These are phyloP conservation scores for Irineochytrium annulatum DNA, from an alignment of 192 early-diverging fungal species.

Conservation along the genomic window DNA sequence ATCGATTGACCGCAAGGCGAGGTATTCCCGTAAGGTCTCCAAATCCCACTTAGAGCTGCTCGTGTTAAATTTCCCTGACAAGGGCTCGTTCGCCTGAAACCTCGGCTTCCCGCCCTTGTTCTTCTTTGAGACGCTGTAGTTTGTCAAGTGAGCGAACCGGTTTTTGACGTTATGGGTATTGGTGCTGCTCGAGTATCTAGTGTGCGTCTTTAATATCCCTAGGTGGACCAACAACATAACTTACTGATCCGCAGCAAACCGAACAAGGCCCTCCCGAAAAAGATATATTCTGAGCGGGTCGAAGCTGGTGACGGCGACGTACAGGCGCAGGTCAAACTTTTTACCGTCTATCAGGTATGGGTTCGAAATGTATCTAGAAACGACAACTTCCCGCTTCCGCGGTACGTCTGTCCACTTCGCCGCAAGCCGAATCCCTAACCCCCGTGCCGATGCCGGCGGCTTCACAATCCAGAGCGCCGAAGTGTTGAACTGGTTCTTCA, in stretches of 20 bases:
- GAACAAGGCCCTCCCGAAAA: slow-evolving; percentile 31
- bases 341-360: slow-evolving; percentile 40
- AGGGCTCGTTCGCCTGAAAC: not conserved
- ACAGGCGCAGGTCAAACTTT: slow-evolving; percentile 45
- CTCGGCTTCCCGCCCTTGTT: slow-evolving; percentile 6
- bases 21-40: slow-evolving; percentile 29
- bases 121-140: slow-evolving; percentile 42
- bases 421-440: slow-evolving; percentile 41
- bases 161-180: slow-evolving; percentile 21
- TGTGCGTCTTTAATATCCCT: not conserved
- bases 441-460: slow-evolving; percentile 47
- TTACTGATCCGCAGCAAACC: slow-evolving; percentile 40
- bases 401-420: slow-evolving; percentile 35
- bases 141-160: slow-evolving; percentile 45
- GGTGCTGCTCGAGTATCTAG: slow-evolving; percentile 12
- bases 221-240: slow-evolving; percentile 1
- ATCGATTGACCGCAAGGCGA: slow-evolving; percentile 22
- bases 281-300: slow-evolving; percentile 42
- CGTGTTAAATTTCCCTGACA: not conserved
- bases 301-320: slow-evolving; percentile 44
- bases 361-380: slow-evolving; percentile 32
- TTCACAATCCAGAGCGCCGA: slow-evolving; percentile 45
- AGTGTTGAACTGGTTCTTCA: slow-evolving; percentile 24
- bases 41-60: slow-evolving; percentile 25
- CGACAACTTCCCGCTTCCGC: slow-evolving; percentile 29